These are phyloP conservation scores for Curvularia eragrostidis DNA, from an alignment of 2,329 filamentous ascomycete species.

Conservation along the genomic window DNA sequence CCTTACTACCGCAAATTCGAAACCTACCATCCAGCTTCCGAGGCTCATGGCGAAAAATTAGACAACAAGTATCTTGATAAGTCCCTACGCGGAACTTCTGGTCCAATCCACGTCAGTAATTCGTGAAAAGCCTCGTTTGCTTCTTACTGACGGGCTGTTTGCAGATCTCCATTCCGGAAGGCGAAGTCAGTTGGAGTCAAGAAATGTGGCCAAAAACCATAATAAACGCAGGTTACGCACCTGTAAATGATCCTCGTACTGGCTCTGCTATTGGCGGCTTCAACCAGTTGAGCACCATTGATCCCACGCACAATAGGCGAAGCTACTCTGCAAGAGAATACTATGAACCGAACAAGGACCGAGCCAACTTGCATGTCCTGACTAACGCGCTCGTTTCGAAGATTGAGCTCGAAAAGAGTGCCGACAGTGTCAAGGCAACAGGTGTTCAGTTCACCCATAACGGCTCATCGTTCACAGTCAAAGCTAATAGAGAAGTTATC, in stretches of 20 bases:
- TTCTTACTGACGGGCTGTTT: conserved; percentile 4
- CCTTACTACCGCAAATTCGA: conserved; percentile 50
- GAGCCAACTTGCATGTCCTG: conserved; percentile 57
- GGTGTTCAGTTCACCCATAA: conserved; percentile 48
- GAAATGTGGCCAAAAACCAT: conserved; percentile 40
- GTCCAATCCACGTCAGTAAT: conserved; percentile 33
- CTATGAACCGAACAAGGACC: conserved; percentile 44
- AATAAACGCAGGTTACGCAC: conserved; percentile 33
- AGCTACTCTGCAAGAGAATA: conserved; percentile 50
- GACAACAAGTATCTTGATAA: conserved; percentile 38
- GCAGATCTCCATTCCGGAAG: conserved; percentile 32
- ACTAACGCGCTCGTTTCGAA: conserved; percentile 56
- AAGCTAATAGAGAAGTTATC: conserved; percentile 42
- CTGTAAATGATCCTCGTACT: conserved; percentile 34
- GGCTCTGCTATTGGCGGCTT: conserved; percentile 42
- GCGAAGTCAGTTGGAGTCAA: conserved; percentile 31
- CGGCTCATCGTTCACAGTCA: conserved; percentile 40
- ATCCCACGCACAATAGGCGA: conserved; percentile 32
- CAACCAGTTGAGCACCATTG: conserved; percentile 39
- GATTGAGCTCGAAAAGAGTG: conserved; percentile 55
- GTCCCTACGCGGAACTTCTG: conserved; percentile 30
- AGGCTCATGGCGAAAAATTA: conserved; percentile 27
- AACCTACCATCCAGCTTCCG: conserved; percentile 37
- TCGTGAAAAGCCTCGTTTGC: not conserved
- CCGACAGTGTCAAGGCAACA: conserved; percentile 50